Percentiles rank a stretch among this genome's conserved stretches.
phyloP scores from a whole-genome alignment of 345 rosid species.

The Acer saccharum region DNA sequence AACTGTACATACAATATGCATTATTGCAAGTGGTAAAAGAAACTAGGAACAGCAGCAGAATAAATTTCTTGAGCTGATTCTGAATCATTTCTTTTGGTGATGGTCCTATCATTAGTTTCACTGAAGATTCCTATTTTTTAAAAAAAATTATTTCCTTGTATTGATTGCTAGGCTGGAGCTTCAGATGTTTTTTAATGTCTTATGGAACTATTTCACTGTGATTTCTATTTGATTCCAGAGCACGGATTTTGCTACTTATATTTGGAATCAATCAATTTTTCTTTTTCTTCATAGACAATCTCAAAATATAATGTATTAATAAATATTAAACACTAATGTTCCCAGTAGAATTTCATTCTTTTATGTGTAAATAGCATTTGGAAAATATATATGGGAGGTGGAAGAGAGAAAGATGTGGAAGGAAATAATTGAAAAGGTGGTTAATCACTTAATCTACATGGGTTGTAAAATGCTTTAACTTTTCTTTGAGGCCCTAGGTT shows the following conservation, averaged over 20 bases:
- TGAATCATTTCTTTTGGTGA: not conserved
- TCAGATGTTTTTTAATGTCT: not conserved
- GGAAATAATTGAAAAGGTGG: not conserved
- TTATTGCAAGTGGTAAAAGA: not conserved
- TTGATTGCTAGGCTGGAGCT: not conserved
- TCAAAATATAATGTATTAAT: not conserved
- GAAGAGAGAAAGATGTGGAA: not conserved
- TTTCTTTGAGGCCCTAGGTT: not conserved
- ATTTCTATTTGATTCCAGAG: not conserved
- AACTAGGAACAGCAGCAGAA: not conserved
- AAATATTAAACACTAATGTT: not conserved
- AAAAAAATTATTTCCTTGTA: not conserved
- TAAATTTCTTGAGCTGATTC: slow-evolving; percentile 7
- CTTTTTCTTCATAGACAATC: not conserved
- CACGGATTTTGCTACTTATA: not conserved
- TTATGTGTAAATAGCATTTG: not conserved
- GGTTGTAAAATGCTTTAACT: not conserved
- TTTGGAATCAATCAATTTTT: not conserved
- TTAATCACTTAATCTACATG: not conserved
- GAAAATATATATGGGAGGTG: not conserved
- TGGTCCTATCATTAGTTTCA: not conserved
- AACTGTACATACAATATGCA: not conserved
- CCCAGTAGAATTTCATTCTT: not conserved
- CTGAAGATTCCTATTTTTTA: not conserved
- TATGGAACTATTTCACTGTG: not conserved